Evolutionary conservation across 225 moss, liverwort and hornwort genomes (phyloP).

Genomic region (Ulota crispa): DNA sequence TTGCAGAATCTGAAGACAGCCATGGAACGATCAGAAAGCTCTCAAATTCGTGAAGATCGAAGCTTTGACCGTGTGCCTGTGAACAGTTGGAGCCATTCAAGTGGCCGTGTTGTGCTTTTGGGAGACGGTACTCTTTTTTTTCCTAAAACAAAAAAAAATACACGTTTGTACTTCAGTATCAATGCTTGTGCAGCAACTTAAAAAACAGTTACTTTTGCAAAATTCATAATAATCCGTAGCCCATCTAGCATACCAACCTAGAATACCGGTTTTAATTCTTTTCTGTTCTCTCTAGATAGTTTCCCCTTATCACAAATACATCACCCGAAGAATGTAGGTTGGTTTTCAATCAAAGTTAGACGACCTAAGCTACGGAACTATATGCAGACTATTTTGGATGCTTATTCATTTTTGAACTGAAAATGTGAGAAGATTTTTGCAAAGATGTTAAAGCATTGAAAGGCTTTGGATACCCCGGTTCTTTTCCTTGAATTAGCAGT

Average conservation of each 20-base stretch:
- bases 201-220: neutral
- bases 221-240: neutral
- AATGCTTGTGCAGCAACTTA: neutral
- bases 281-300: neutral
- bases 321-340: neutral
- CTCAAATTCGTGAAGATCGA: slow-evolving; percentile 49
- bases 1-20: slow-evolving; percentile 41
- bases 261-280: neutral
- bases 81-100: slow-evolving; percentile 52
- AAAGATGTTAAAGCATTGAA: neutral
- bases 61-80: slow-evolving; percentile 48
- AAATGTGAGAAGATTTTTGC: neutral
- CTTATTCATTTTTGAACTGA: neutral
- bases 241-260: neutral
- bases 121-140: slow-evolving; percentile 34
- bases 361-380: neutral
- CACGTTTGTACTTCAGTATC: neutral
- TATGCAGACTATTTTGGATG: neutral
- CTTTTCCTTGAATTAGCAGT: too few relatives aligned
- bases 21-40: slow-evolving; percentile 40
- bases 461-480: neutral
- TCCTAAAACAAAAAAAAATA: neutral
- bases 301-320: neutral
- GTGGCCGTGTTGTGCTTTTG: slow-evolving; percentile 39
- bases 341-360: neutral